Evolutionary conservation across 768 basidiomycete genomes (phyloP), one percentile per base, ranked within the genome.

Genomic region (Lactarius trivialis): DNA sequence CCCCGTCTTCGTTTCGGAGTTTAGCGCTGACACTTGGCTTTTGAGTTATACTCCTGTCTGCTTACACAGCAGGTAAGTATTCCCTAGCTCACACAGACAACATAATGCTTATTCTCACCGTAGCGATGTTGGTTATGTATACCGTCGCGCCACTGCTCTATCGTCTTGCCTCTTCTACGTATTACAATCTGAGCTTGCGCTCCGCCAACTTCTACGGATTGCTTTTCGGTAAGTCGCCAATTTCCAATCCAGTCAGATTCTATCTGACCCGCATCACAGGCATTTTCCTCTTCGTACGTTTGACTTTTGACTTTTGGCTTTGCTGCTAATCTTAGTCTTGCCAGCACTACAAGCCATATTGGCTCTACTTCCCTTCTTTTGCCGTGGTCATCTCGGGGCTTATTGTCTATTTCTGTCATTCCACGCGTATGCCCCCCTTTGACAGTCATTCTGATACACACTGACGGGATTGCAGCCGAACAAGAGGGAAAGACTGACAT

Each of bases 161-260:
- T 73, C 87, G 92, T 60, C 79, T 89, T 72, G 87, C 92, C 12
- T 93, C 91, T 0, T 90, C 90, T n/a, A 83, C 89, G 8, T 93
- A 85, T 76, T 93, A 85, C 75, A 93, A 93, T 70, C 79, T 93
- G 65, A 89, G 86, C 67, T 73, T 93, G 12, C 81, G 93, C 24
- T 86, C 92, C 14, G 88, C 87, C 70, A 91, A 93, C 74, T 94
- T 93, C 67, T 94, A 86, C 68, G 90, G 92, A 32, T 79, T 94
- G 55, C 77, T 94, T 24, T 91, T 94, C 69, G 92, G 73, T 72
- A 51, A 2, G 68, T 68, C 9, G 21, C 24, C 17, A 21, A 26
- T 45, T 34, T 37, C 19, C 33, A 30, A 30, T 36, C 58, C 43
- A 50, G 51, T 36, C 56, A 55, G 53, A 55, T 41, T 58, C 37